These are phyloP conservation scores for Eugenia klotzschiana DNA, from an alignment of 441 rosid genomes.

Conservation along the genomic window DNA sequence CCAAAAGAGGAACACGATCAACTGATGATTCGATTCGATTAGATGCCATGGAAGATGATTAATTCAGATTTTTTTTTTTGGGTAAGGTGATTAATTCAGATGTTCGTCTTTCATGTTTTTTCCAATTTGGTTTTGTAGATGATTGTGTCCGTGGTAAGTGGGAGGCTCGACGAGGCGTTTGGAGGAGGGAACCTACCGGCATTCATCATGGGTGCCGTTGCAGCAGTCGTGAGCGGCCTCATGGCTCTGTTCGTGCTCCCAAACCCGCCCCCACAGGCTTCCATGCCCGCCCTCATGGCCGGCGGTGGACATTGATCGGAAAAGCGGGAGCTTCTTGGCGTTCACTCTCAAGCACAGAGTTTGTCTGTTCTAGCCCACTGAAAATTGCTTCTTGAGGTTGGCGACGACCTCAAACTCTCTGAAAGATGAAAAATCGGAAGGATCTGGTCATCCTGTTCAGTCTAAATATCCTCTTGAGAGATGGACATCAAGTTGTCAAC, in stretches of 20 bases:
- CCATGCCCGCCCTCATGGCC: not conserved
- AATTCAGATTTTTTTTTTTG: too few species aligned
- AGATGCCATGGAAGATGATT: not conserved
- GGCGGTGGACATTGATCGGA: not conserved
- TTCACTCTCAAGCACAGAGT: not conserved
- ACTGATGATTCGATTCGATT: not conserved
- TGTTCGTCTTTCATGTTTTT: not conserved
- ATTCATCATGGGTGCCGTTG: slow-evolving; percentile 45
- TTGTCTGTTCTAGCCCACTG: not conserved
- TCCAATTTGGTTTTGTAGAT: slow-evolving; percentile 16
- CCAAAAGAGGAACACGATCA: not conserved
- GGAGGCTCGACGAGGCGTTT: slow-evolving; percentile 36
- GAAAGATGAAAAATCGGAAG: not conserved
- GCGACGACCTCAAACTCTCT: not conserved
- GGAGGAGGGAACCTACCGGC: slow-evolving; percentile 63
- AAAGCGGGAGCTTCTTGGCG: not conserved
- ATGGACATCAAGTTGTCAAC: too few species aligned
- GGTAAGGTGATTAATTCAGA: not conserved
- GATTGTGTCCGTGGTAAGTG: slow-evolving; percentile 35
- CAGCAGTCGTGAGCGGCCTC: slow-evolving; percentile 50
- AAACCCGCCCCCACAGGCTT: slow-evolving; percentile 33
- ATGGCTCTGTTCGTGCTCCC: slow-evolving; percentile 57
- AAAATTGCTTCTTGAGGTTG: not conserved
- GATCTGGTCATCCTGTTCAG: not conserved
- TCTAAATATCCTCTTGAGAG: not conserved